Evolutionary conservation across 805 yeast species (phyloP), one percentile per base, ranked within the genome.

Genomic region (Starmerella sp.): DNA sequence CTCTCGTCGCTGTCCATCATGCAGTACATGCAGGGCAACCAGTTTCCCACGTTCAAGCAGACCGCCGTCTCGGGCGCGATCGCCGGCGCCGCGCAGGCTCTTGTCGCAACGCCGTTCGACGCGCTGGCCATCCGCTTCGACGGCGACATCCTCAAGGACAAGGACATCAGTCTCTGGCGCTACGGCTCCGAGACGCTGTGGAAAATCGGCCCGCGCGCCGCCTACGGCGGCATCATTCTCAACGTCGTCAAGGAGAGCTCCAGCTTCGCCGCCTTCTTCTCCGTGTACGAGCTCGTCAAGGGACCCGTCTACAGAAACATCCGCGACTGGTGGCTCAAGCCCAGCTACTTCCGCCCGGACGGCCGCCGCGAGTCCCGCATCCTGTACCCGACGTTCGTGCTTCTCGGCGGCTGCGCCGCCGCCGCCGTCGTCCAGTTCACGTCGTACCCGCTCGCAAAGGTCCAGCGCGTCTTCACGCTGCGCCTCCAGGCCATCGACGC

Each of bases 101-200:
- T 87, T 15, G 90, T 87, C 0, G 95, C 96, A 1, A 91, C 96
- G 1, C 97, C 97, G 0, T 75, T 91, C 5, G 97, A 91, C 69
- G 96, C 97, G 7, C 80, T 91, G 3, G 85, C 84, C 64, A 80
- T 95, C 1, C 75, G 97, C 60, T 86, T 90, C 60, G 76, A 82
- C 1, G 83, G 87, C 5, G 78, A 84, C 10, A 95, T 88, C 60
- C 70, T 90, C 52, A 46, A 46, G 47, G 47, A 54, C 38, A 50
- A 37, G 9, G 54, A 48, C 17, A 28, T 39, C 6, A 84, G 84
- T 55, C 67, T 90, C 54, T 87, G 96, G 95, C 70, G 70, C 30
- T 91, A 87, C 68, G 89, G 91, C 0, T 66, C 76, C 31, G 74
- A 75, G 50, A 87, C 87, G 64, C 70, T 89, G 52, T 72, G 72